Evolutionary conservation across 164 flowering plant genomes (phyloP).

Genomic region (Vitis amurensis): DNA sequence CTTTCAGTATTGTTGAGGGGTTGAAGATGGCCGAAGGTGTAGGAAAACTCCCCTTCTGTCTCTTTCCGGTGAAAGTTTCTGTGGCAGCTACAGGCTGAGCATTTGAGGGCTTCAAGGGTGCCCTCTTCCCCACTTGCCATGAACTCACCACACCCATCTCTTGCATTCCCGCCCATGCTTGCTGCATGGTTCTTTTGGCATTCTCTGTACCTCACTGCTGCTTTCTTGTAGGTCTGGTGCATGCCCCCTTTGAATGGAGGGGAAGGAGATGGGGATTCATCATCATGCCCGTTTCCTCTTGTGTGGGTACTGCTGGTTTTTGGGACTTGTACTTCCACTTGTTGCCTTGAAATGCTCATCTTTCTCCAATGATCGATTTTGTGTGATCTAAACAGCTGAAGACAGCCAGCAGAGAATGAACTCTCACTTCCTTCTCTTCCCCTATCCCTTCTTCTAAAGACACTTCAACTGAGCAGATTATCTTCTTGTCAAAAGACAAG

Average conservation of each 20-base stretch:
- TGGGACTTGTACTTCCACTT: too few relatives aligned
- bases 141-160: background rate
- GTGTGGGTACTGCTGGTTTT: too few relatives aligned
- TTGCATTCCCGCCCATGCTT: background rate
- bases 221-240: background rate
- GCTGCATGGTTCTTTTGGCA: slow-evolving; percentile 1
- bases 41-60: background rate
- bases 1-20: background rate
- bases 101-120: slow-evolving; percentile 1
- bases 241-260: background rate
- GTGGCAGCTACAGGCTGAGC: slow-evolving; percentile 1
- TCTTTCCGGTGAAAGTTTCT: background rate
- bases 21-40: background rate
- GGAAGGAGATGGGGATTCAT: too few relatives aligned
- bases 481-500: too few relatives aligned
- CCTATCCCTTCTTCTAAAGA: too few relatives aligned
- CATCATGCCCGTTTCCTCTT: too few relatives aligned
- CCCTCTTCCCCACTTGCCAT: background rate
- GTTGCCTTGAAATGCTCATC: too few relatives aligned
- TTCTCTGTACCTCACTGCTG: background rate
- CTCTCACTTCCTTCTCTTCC: too few relatives aligned
- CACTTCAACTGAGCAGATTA: too few relatives aligned
- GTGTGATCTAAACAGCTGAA: too few relatives aligned
- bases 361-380: too few relatives aligned
- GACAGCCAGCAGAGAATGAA: too few relatives aligned